Evolutionary conservation across 2,329 filamentous ascomycete genomes (phyloP).

Genomic region (Akanthomyces dipterigenus): DNA sequence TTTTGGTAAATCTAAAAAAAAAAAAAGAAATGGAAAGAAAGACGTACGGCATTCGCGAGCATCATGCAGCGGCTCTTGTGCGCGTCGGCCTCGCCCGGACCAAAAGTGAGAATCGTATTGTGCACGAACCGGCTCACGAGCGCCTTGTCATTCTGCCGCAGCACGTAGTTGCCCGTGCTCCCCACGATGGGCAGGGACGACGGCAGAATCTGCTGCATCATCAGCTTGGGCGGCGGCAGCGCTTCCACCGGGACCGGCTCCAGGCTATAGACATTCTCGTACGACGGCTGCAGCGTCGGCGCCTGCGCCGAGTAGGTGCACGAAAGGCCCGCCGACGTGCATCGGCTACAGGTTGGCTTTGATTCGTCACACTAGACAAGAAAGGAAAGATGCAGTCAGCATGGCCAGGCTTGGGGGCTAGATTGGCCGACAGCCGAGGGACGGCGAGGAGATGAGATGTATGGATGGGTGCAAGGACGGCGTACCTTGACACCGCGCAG

Average conservation of each 20-base stretch:
- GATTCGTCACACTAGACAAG: background rate
- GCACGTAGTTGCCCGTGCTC: background rate
- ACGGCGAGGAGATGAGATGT: background rate
- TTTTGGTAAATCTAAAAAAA: background rate
- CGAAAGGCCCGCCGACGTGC: background rate
- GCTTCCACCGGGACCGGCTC: background rate
- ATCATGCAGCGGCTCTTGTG: background rate
- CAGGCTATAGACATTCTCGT: background rate
- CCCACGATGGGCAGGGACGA: background rate
- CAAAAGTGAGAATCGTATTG: slow-evolving; percentile 1
- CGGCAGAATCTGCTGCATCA: background rate
- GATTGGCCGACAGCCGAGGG: background rate
- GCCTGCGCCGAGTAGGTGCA: background rate
- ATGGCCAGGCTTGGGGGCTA: background rate
- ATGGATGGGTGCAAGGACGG: background rate
- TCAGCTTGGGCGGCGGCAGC: background rate
- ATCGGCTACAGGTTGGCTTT: slow-evolving; percentile 1
- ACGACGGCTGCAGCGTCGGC: background rate
- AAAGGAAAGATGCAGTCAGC: background rate
- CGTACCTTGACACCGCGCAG: slow-evolving; percentile 2
- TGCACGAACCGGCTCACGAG: slow-evolving; percentile 6
- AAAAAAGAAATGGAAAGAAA: no score
- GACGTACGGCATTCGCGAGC: background rate
- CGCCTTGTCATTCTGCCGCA: background rate
- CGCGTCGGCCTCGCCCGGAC: background rate